Percentiles rank a stretch among this genome's conserved stretches.
phyloP scores from a whole-genome alignment of 352 stramenopile species.

The Phytophthora parvispora region DNA sequence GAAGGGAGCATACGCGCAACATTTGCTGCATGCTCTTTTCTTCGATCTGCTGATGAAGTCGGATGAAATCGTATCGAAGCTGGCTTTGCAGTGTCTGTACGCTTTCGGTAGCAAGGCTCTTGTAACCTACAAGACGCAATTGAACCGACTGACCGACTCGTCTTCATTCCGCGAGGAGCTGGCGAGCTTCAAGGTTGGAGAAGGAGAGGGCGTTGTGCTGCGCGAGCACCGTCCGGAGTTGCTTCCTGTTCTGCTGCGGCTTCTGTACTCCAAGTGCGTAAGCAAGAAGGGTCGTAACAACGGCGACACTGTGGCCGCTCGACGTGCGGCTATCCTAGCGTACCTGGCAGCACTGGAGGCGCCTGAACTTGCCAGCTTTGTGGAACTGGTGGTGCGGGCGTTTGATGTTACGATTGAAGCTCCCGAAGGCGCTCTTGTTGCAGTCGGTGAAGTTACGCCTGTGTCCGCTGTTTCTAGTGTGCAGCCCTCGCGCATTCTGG shows the following conservation, averaged over 20 bases:
- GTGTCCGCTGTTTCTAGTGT: conserved; percentile 58
- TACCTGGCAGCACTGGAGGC: conserved; percentile 89
- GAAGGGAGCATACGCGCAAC: conserved; percentile 86
- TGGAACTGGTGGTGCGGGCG: conserved; percentile 90
- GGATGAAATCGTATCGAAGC: conserved; percentile 87
- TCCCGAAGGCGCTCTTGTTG: conserved; percentile 17
- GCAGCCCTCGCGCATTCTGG: conserved; percentile 83
- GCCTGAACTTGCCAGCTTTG: conserved; percentile 85
- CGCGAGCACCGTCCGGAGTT: conserved; percentile 83
- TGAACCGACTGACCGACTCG: conserved; percentile 86
- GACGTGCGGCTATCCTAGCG: conserved; percentile 90
- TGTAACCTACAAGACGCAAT: conserved; percentile 87
- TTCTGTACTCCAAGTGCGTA: conserved; percentile 94
- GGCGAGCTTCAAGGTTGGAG: conserved; percentile 89
- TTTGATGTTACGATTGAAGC: conserved; percentile 76
- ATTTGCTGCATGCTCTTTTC: conserved; percentile 85
- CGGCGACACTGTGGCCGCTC: conserved; percentile 85
- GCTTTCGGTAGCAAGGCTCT: conserved; percentile 88
- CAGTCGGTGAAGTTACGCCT: conserved; percentile 22
- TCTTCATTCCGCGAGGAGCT: conserved; percentile 92
- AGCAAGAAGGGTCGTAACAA: conserved; percentile 88
- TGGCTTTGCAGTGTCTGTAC: conserved; percentile 90
- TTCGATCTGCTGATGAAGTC: conserved; percentile 93
- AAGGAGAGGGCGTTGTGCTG: conserved; percentile 75
- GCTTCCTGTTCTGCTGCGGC: conserved; percentile 87